Percentiles rank a stretch among this genome's conserved stretches.
These are phyloP conservation scores for Vaccinium darrowii DNA, from an alignment of 148 eudicot genomes.

Conservation along the genomic window DNA sequence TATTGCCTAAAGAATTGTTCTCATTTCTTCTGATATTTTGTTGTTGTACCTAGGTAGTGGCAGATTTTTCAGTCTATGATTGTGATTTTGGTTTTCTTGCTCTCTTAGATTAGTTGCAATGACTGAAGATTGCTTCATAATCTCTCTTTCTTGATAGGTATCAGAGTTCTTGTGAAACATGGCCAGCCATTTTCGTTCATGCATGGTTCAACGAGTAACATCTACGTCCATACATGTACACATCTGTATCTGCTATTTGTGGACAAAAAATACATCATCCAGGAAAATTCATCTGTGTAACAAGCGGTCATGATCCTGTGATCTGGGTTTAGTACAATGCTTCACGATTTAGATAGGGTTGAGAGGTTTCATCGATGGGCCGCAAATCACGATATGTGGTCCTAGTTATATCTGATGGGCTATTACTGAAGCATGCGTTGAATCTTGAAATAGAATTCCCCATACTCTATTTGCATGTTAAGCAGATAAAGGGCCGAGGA, in stretches of 20 bases:
- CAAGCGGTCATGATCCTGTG: neutral
- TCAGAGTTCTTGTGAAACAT: neutral
- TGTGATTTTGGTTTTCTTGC: neutral
- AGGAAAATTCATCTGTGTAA: neutral
- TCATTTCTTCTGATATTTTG: neutral
- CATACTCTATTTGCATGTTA: neutral
- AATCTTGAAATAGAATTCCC: neutral
- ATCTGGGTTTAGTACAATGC: neutral
- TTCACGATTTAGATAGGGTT: neutral
- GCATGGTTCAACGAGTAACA: neutral
- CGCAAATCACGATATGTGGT: neutral
- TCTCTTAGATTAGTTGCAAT: neutral
- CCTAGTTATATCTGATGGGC: neutral
- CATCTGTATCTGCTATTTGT: neutral
- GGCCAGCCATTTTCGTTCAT: neutral
- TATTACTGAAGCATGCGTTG: neutral
- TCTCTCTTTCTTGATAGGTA: neutral
- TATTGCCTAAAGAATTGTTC: neutral
- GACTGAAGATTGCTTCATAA: neutral
- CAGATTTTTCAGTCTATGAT: neutral
- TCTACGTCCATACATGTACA: neutral
- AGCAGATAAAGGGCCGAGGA: too few relatives aligned
- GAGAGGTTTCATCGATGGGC: neutral
- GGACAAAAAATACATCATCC: neutral
- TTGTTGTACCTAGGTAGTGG: slow-evolving; percentile 3